Conservation (phyloP, 2,329 filamentous ascomycete species). For the Hypoxylon sp. region DNA sequence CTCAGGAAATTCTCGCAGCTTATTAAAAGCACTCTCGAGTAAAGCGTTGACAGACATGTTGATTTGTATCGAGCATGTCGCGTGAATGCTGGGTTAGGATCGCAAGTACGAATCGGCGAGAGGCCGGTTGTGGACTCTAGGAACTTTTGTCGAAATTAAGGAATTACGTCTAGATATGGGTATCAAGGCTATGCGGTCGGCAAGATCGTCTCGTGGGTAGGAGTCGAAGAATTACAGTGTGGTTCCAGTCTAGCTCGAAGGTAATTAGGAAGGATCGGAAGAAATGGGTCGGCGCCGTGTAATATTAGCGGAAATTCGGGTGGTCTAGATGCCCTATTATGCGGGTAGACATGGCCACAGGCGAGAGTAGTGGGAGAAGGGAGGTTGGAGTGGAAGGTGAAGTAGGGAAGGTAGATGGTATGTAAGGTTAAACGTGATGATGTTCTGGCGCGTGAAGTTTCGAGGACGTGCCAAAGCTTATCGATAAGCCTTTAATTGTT, state of each 20-base stretch:
- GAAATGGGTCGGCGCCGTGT: background rate
- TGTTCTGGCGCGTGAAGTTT: slow-evolving; percentile 38
- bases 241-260: slow-evolving; percentile 3
- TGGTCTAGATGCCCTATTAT: slow-evolving; percentile 1
- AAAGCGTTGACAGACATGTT: slow-evolving; percentile 51
- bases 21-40: slow-evolving; percentile 49
- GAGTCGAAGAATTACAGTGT: background rate
- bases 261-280: slow-evolving; percentile 5
- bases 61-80: slow-evolving; percentile 47
- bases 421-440: slow-evolving; percentile 4
- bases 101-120: background rate
- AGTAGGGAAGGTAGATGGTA: background rate
- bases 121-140: background rate
- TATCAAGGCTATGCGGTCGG: background rate
- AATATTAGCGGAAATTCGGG: background rate
- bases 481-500: slow-evolving; percentile 30
- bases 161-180: background rate
- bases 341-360: background rate
- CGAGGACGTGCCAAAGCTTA: slow-evolving; percentile 27
- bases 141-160: background rate
- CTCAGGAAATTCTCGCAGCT: slow-evolving; percentile 44
- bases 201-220: background rate
- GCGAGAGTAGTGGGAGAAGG: background rate
- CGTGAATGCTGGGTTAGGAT: slow-evolving; percentile 6
- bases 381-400: slow-evolving; percentile 3